phyloP scores from a whole-genome alignment of 495 filamentous ascomycete genomes.

The Penicillium pancosmium region DNA sequence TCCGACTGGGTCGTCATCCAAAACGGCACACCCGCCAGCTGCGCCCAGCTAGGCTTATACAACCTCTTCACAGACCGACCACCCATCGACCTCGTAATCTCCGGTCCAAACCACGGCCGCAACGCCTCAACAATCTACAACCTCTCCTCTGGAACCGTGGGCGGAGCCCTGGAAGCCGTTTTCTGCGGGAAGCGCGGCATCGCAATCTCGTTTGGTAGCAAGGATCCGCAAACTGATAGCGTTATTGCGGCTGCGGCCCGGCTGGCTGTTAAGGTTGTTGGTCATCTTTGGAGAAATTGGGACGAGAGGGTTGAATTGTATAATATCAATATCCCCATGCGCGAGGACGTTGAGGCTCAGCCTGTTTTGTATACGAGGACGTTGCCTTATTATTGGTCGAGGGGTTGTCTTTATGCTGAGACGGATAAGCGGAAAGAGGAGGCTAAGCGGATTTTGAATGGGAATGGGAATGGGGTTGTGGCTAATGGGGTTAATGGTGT shows the following conservation, averaged over 20 bases:
- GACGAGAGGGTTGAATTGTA: constrained; percentile 79
- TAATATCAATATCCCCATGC: constrained; percentile 83
- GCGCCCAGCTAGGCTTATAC: constrained; percentile 86
- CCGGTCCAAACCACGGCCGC: constrained; percentile 90
- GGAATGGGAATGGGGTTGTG: constrained; percentile 4
- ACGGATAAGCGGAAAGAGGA: not conserved
- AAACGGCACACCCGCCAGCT: constrained; percentile 85
- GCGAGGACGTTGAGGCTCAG: constrained; percentile 54
- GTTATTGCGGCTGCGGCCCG: constrained; percentile 72
- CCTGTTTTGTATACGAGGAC: constrained; percentile 77
- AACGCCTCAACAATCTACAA: constrained; percentile 94
- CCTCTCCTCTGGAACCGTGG: constrained; percentile 83
- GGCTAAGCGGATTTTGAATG: constrained; percentile 2
- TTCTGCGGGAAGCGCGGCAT: constrained; percentile 75
- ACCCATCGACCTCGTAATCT: constrained; percentile 82
- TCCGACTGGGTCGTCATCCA: constrained; percentile 77
- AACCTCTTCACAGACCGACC: constrained; percentile 78
- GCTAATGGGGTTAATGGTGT: constrained; percentile 16
- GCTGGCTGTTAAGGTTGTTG: constrained; percentile 71
- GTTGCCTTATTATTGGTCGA: constrained; percentile 83
- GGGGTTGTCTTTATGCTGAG: constrained; percentile 81
- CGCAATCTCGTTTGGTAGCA: constrained; percentile 80
- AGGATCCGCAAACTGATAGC: constrained; percentile 68
- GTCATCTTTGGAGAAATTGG: constrained; percentile 74
- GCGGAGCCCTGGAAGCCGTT: constrained; percentile 90